Conservation (phyloP, 345 rosid genomes). For the Eucalyptus fibrosa region DNA sequence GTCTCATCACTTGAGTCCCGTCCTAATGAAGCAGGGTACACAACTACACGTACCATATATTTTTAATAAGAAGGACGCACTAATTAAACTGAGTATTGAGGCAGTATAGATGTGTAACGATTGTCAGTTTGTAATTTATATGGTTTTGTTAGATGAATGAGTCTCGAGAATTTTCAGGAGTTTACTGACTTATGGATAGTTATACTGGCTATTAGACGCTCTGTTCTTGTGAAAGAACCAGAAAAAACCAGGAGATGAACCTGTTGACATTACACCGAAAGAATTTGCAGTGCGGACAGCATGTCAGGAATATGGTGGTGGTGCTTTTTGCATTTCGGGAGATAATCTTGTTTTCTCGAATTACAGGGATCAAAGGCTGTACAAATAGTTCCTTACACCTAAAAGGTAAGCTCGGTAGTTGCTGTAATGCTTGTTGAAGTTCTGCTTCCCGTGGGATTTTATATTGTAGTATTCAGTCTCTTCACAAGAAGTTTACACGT, state of each 20-base stretch:
- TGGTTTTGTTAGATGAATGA: background rate
- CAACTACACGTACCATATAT: background rate
- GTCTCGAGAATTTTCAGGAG: background rate
- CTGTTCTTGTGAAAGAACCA: slow-evolving; percentile 54
- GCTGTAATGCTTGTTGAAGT: background rate
- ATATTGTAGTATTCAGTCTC: background rate
- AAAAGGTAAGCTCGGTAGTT: slow-evolving; percentile 16
- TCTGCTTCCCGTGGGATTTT: slow-evolving; percentile 36
- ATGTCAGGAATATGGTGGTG: slow-evolving; percentile 94
- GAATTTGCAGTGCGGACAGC: slow-evolving; percentile 64
- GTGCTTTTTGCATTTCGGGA: slow-evolving; percentile 53
- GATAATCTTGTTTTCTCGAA: slow-evolving; percentile 63
- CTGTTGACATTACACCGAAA: slow-evolving; percentile 54
- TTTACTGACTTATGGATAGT: background rate
- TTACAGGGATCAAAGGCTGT: slow-evolving; percentile 75
- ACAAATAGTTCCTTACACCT: slow-evolving; percentile 29
- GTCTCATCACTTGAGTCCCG: slow-evolving; percentile 74
- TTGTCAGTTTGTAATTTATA: background rate
- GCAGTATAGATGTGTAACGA: background rate
- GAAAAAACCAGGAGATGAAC: slow-evolving; percentile 37
- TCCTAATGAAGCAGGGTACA: slow-evolving; percentile 72
- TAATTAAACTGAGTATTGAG: background rate
- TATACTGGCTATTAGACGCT: slow-evolving; percentile 25
- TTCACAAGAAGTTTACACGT: background rate
- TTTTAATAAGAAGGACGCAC: background rate